Conservation (phyloP, 108 stramenopile genomes). For the Aurantiochytrium sp. region DNA sequence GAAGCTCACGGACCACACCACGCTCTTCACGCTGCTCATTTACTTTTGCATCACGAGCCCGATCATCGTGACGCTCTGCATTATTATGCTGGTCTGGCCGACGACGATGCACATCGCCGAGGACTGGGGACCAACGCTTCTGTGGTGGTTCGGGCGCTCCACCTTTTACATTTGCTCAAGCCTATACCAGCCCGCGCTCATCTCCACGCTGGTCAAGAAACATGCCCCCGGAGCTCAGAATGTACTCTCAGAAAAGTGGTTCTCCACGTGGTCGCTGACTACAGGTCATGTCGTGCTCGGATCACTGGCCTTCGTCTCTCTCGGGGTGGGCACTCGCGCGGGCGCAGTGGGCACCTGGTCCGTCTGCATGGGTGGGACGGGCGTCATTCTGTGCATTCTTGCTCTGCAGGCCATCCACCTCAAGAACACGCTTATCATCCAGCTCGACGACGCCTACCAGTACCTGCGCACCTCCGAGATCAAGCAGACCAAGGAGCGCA, state of each 20-base stretch:
- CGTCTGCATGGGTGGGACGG: background rate
- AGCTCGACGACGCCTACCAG: background rate
- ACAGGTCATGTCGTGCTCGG: background rate
- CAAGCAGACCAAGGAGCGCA: background rate
- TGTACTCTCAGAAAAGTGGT: background rate
- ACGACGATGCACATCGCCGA: background rate
- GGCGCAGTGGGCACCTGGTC: background rate
- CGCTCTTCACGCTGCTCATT: background rate
- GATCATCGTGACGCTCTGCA: background rate
- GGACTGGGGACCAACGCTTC: background rate
- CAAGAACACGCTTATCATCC: background rate
- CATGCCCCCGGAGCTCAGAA: background rate
- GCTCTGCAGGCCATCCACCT: background rate
- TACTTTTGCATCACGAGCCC: background rate
- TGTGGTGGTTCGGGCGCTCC: constrained; percentile 8
- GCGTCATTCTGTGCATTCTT: background rate
- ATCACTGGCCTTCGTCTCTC: background rate
- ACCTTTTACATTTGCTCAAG: background rate
- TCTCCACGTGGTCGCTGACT: background rate
- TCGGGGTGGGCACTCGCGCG: background rate
- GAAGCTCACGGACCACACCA: background rate
- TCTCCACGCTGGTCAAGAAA: background rate
- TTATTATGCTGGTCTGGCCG: background rate
- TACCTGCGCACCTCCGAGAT: background rate
- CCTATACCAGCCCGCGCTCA: background rate